Evolutionary conservation across 1,139 yeast genomes (phyloP).

Genomic region (Kurtzmaniella quercitrusa): DNA sequence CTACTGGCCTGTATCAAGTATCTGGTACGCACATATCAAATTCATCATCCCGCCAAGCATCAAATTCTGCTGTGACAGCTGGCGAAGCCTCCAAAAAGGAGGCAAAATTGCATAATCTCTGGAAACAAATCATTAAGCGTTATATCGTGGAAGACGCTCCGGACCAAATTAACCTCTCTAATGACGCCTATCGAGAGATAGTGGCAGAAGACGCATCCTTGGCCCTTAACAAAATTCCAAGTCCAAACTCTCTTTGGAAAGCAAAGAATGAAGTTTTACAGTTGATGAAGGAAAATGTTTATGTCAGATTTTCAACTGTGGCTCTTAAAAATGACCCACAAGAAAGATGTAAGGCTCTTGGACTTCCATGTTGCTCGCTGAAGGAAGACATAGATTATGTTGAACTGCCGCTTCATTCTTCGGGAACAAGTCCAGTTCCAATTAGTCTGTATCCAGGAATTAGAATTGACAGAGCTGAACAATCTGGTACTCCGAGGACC

Average conservation of each 20-base stretch:
- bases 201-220: conserved; percentile 19
- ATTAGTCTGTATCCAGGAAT: background rate
- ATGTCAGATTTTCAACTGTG: conserved; percentile 15
- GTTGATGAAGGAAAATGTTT: conserved; percentile 44
- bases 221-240: conserved; percentile 23
- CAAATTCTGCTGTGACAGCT: background rate
- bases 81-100: background rate
- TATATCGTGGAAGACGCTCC: conserved; percentile 35
- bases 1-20: background rate
- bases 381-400: conserved; percentile 1
- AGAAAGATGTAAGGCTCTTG: conserved; percentile 5
- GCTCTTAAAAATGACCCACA: conserved; percentile 2
- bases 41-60: background rate
- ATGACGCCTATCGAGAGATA: conserved; percentile 28
- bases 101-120: conserved; percentile 15
- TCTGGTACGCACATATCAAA: background rate
- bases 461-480: background rate
- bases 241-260: conserved; percentile 34
- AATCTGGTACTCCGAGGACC: background rate
- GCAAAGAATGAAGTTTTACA: conserved; percentile 43
- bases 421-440: background rate
- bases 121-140: conserved; percentile 26
- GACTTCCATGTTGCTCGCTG: conserved; percentile 2
- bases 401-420: conserved; percentile 1
- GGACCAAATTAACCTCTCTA: conserved; percentile 43